Conservation (phyloP, 2,329 filamentous ascomycete genomes). For the Nakataea oryzae region DNA sequence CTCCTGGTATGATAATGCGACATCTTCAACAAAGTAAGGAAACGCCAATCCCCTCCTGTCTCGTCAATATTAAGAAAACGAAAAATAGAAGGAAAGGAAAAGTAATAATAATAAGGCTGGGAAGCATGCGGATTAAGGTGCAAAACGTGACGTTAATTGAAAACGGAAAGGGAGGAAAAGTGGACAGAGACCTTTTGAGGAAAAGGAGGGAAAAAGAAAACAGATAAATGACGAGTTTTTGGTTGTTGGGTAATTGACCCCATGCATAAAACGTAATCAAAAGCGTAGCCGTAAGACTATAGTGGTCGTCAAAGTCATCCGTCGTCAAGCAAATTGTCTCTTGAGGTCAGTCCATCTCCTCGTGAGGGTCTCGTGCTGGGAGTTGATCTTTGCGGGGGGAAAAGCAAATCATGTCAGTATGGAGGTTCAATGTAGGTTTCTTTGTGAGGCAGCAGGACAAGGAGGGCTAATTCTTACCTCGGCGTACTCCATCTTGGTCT, state of each 20-base stretch:
- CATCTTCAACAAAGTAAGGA: background rate
- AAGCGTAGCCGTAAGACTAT: background rate
- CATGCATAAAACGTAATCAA: background rate
- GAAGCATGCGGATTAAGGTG: background rate
- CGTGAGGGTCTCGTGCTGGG: slow-evolving; percentile 59
- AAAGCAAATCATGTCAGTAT: background rate
- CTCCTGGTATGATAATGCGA: background rate
- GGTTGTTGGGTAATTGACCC: background rate
- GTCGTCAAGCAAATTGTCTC: slow-evolving; percentile 37
- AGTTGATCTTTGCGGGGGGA: slow-evolving; percentile 48
- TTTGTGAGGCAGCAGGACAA: background rate
- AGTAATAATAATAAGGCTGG: background rate
- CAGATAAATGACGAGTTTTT: background rate
- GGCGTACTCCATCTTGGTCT: slow-evolving; percentile 89
- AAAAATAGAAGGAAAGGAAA: background rate
- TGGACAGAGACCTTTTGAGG: background rate
- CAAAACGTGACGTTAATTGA: background rate
- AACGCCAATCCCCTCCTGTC: background rate
- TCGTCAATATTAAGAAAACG: background rate
- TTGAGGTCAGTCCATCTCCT: slow-evolving; percentile 70
- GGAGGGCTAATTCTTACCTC: slow-evolving; percentile 54
- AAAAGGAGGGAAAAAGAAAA: background rate
- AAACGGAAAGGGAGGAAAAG: background rate
- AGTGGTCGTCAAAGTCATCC: background rate
- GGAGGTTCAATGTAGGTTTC: background rate